Conservation (phyloP, 768 basidiomycete species). For the Pleurotus djamor region DNA sequence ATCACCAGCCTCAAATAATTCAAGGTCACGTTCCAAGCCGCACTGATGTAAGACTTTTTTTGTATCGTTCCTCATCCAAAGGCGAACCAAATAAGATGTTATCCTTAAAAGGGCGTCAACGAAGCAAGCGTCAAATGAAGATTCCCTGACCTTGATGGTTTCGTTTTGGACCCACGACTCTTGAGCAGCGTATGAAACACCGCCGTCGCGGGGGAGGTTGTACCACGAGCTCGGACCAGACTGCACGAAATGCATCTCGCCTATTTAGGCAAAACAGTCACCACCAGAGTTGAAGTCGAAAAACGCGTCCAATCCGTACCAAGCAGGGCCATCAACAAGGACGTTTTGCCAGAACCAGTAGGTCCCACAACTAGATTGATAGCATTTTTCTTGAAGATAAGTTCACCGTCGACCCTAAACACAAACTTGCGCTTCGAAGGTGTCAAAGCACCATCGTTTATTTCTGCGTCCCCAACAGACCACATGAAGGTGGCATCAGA, state of each 20-base stretch:
- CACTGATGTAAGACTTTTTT: constrained; percentile 73
- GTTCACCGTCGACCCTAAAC: constrained; percentile 47
- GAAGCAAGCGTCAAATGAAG: background rate
- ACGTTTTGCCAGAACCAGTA: constrained; percentile 63
- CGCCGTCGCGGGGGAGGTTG: constrained; percentile 63
- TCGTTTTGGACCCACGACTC: constrained; percentile 86
- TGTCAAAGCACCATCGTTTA: constrained; percentile 26
- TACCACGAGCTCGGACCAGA: constrained; percentile 56
- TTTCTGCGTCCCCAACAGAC: constrained; percentile 29
- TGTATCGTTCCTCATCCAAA: constrained; percentile 75
- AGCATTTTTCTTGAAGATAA: constrained; percentile 48
- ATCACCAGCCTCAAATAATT: constrained; percentile 41
- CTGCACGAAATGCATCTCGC: constrained; percentile 66
- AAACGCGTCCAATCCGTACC: background rate
- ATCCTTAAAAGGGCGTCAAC: constrained; percentile 32
- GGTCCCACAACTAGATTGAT: constrained; percentile 61
- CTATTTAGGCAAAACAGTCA: constrained; percentile 15
- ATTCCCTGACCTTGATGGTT: constrained; percentile 50
- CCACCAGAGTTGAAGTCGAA: too few relatives aligned
- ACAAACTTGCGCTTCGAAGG: constrained; percentile 46
- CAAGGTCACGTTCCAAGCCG: constrained; percentile 71
- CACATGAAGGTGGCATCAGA: constrained; percentile 55
- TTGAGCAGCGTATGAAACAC: constrained; percentile 79
- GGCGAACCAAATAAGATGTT: constrained; percentile 82
- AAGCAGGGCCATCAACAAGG: constrained; percentile 15